Base-by-base conservation (phyloP, 805 yeast species). In the Debaryomyces castellii region DNA sequence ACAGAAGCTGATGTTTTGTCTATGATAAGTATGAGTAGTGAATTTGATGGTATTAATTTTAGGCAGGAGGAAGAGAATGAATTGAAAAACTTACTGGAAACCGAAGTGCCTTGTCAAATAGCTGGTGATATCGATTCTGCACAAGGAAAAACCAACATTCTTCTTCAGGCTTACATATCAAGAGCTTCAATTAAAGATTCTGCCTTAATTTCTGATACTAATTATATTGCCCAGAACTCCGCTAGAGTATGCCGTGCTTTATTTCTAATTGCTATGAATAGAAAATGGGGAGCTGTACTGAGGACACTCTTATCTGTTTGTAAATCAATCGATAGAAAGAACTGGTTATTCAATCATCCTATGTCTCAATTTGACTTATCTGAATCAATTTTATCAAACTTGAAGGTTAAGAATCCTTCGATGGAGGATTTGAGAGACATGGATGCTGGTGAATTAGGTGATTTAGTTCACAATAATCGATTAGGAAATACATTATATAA, bases 201-300 rank as follows among this genome's bases (percentile, higher is more conserved):
- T 3, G 86, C 99, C 0, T 70, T 94, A 47, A 72, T 80, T 2
- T 89, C 97, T 0, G 99, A 94, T 64, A 76, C 88, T 40, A 87
- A 89, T 51, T 94, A 94, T 62, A 96, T 94, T 46, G 97, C 98
- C 1, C 99, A 94, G 58, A 94, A 94, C 58, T 80, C 97, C 3
- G 89, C 92, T 1, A 83, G 99, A 72, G 92, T 94, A 27, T 82
- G 96, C 53, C 80, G 98, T 21, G 97, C 99, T 0, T 71, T 95
- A 40, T 90, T 94, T 55, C 68, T 91, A 50, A 82, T 94, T 50
- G 95, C 96, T 30, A 71, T 94, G 28, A 87, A 89, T 58, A 74
- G 99, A 53, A 74, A 95, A 47, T 94, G 99, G 99, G 97, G 98
- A 1, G 63, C 69, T 5, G 82, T 90, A 50, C 77, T 94, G 41